phyloP scores from a whole-genome alignment of 805 yeast genomes.

The Wickerhamiella siamensis region DNA sequence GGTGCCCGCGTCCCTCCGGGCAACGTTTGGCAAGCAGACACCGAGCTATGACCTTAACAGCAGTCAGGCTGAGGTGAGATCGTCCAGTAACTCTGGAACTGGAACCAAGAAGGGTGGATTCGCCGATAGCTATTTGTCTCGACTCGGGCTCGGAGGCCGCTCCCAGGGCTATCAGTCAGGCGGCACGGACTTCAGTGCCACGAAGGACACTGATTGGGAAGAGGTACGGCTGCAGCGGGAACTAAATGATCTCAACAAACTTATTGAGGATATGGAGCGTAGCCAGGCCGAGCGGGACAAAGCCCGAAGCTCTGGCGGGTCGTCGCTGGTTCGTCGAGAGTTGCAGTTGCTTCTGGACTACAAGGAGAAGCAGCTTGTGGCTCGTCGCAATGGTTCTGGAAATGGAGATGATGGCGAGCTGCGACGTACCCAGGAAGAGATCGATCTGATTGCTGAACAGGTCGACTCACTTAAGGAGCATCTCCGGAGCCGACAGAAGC shows the following conservation, averaged over 20 bases:
- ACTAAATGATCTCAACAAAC: conserved; percentile 56
- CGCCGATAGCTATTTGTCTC: conserved; percentile 23
- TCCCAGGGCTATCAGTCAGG: conserved; percentile 30
- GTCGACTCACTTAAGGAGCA: conserved; percentile 59
- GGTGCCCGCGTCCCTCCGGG: conserved; percentile 87
- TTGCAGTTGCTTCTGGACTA: conserved; percentile 69
- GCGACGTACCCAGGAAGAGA: conserved; percentile 31
- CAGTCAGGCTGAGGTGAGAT: conserved; percentile 33
- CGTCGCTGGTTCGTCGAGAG: conserved; percentile 40
- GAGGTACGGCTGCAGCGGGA: conserved; percentile 71
- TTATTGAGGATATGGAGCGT: conserved; percentile 41
- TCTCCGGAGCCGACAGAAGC: conserved; percentile 43
- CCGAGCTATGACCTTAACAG: conserved; percentile 46
- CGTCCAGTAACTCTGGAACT: conserved; percentile 2
- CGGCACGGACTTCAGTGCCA: conserved; percentile 38
- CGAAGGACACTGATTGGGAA: conserved; percentile 83
- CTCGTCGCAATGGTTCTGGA: conserved; percentile 24
- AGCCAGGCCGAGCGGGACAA: conserved; percentile 15
- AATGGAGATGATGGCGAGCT: conserved; percentile 11
- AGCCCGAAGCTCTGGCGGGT: conserved; percentile 7
- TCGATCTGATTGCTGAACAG: conserved; percentile 64
- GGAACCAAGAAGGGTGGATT: conserved; percentile 14
- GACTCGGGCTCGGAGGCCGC: conserved; percentile 29
- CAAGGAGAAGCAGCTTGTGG: conserved; percentile 46
- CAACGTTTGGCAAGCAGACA: conserved; percentile 75